A percentile compares a stretch with the other conserved stretches of the same genome.
phyloP scores from a whole-genome alignment of 192 early-diverging fungal genomes.

The Haplosporangium gracile region DNA sequence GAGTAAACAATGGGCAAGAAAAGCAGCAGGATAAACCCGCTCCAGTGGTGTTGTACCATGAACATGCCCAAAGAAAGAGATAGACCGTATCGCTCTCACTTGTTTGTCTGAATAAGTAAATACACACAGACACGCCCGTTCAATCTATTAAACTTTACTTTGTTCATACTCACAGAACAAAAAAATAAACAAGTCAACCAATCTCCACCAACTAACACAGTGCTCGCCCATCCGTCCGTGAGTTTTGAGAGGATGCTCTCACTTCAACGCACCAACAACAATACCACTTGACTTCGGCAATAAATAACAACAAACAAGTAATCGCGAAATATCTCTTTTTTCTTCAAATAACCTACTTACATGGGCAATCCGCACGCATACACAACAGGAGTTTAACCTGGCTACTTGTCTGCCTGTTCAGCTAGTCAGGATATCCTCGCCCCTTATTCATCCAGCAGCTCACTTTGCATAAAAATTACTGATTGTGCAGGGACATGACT shows the following conservation, averaged over 20 bases:
- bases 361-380: neutral
- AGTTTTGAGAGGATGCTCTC: neutral
- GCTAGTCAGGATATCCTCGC: neutral
- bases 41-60: neutral
- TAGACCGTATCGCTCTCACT: no score
- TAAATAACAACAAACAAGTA: neutral
- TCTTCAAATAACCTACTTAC: neutral
- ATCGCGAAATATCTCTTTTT: constrained; percentile 2
- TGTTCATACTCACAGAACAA: no score
- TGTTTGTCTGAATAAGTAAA: no score
- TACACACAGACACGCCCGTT: no score
- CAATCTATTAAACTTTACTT: no score
- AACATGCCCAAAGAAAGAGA: no score
- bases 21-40: neutral
- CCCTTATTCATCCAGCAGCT: neutral
- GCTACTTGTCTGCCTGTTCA: neutral
- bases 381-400: neutral
- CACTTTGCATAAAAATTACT: neutral
- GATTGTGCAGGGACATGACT: neutral
- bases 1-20: neutral
- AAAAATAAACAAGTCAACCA: no score
- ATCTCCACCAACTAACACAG: no score
- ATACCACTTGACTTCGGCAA: no score
- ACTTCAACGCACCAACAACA: neutral
- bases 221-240: no score